Percentiles rank a stretch among this genome's conserved stretches.
These are phyloP conservation scores for Ophiostoma triangulosporum DNA, from an alignment of 2,329 filamentous ascomycete species.

Conservation along the genomic window DNA sequence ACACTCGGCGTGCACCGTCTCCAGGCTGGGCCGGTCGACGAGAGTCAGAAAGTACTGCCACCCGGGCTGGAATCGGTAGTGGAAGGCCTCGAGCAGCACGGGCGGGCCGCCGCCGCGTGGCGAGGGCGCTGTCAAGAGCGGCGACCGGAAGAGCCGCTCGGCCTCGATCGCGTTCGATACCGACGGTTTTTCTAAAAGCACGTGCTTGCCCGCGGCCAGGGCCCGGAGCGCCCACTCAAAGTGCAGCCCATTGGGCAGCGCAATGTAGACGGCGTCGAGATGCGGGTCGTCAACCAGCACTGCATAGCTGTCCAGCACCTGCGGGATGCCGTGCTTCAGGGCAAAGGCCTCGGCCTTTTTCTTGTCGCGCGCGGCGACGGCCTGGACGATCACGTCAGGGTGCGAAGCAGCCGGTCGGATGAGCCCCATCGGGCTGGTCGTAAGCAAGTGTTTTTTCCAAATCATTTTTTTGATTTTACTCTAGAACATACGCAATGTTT, in stretches of 20 bases:
- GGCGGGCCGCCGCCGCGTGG: conserved; percentile 20
- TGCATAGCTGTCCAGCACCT: conserved; percentile 33
- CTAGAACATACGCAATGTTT: conserved; percentile 22
- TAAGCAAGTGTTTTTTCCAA: background rate
- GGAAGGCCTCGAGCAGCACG: conserved; percentile 39
- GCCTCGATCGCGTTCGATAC: conserved; percentile 33
- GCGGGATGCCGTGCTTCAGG: conserved; percentile 35
- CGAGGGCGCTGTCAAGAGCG: conserved; percentile 18
- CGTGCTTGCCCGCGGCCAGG: conserved; percentile 37
- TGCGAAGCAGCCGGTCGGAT: conserved; percentile 38
- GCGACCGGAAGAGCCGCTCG: conserved; percentile 27
- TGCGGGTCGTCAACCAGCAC: conserved; percentile 20
- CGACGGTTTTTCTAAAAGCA: conserved; percentile 41
- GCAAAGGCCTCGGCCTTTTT: conserved; percentile 34
- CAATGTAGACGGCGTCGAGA: conserved; percentile 38
- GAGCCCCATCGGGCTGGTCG: conserved; percentile 22
- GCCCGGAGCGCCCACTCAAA: conserved; percentile 35
- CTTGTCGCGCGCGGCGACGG: conserved; percentile 37
- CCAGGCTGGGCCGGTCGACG: conserved; percentile 26
- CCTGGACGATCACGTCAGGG: conserved; percentile 37
- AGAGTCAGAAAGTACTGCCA: conserved; percentile 28
- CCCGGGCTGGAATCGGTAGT: conserved; percentile 36
- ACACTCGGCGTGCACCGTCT: conserved; percentile 20
- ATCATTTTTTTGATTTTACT: background rate
- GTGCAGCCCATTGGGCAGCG: conserved; percentile 30